phyloP scores from a whole-genome alignment of 2,329 filamentous ascomycete genomes.

The Cladosporium sphaerospermum region DNA sequence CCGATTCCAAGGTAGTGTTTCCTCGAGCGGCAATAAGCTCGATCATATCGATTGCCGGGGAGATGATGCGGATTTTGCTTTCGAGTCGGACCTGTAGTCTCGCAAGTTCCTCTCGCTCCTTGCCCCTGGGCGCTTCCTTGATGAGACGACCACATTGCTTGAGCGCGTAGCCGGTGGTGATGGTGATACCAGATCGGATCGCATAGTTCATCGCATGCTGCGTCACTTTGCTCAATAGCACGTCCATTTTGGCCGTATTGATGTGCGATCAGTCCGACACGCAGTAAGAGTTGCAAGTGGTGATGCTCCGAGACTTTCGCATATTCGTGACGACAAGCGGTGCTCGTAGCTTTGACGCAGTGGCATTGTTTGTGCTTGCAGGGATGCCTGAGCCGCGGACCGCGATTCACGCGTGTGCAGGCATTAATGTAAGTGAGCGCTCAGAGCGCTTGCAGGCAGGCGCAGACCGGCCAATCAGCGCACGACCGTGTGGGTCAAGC shows the following conservation, averaged over 20 bases:
- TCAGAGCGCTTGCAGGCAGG: neutral
- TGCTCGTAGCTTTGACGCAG: too few relatives aligned
- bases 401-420: neutral
- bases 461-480: neutral
- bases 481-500: neutral
- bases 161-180: slow-evolving; percentile 81
- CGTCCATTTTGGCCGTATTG: slow-evolving; percentile 57
- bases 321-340: too few relatives aligned
- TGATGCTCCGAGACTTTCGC: too few relatives aligned
- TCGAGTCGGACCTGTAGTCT: slow-evolving; percentile 68
- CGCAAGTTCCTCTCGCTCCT: slow-evolving; percentile 63
- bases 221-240: slow-evolving; percentile 58
- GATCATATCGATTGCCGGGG: slow-evolving; percentile 85
- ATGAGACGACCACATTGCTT: slow-evolving; percentile 72
- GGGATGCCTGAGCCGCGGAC: slow-evolving; percentile 5
- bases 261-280: neutral
- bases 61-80: slow-evolving; percentile 86
- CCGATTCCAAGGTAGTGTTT: slow-evolving; percentile 78
- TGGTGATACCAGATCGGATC: slow-evolving; percentile 76
- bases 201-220: slow-evolving; percentile 88
- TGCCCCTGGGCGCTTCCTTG: slow-evolving; percentile 66
- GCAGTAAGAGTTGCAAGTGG: too few relatives aligned
- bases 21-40: slow-evolving; percentile 75
- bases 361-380: neutral
- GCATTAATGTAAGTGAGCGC: neutral